Base-by-base conservation (phyloP, 2,329 filamentous ascomycete species). In the Fusarium heterosporum region DNA sequence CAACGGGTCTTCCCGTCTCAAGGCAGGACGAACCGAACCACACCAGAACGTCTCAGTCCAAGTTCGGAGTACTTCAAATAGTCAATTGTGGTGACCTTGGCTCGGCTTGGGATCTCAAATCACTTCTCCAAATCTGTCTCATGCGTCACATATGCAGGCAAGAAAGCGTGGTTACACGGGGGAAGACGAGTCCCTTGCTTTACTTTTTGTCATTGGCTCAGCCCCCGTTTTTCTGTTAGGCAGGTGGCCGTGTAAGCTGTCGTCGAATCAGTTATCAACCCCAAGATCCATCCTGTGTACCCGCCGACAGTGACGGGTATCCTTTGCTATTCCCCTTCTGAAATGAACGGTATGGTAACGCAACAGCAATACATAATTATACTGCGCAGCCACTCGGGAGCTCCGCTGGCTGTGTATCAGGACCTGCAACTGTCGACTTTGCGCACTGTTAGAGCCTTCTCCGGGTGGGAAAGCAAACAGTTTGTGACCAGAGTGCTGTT, bases 341-440 rank as follows among this genome's bases (percentile, higher is more conserved):
- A 22, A 22, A 22, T 22, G 22, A 22, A 49, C 28, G 38, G 28
- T 45, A 63, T 55, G 57, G 47, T 61, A 55, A 66, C 45, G 53
- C 66, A 38, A 48, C 66, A 46, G 41, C 47, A 50, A 41, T 22
- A 22, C 17, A 40, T 34, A 28, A 30, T 19, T 26, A 64, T 39
- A 25, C 38, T 54, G 53, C 41, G 36, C 48, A 43, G 39, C 62
- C 66, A 67, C 50, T 67, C 66, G 63, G 62, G 63, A 64, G 58
- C 58, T 54, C 65, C 50, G 58, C 58, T 40, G 48, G 34, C 25
- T 59, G 48, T 43, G 47, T 48, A 38, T 42, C 52, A 38, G 29
- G 26, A 17, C 30, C 52, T 60, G 47, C 40, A 43, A 47, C 42
- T 50, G 38, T 50, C 26, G 32, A 17, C 26, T 50, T 47, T 55